Evolutionary conservation across 2,329 filamentous ascomycete species (phyloP).

Genomic region (Xylariaceae sp.): DNA sequence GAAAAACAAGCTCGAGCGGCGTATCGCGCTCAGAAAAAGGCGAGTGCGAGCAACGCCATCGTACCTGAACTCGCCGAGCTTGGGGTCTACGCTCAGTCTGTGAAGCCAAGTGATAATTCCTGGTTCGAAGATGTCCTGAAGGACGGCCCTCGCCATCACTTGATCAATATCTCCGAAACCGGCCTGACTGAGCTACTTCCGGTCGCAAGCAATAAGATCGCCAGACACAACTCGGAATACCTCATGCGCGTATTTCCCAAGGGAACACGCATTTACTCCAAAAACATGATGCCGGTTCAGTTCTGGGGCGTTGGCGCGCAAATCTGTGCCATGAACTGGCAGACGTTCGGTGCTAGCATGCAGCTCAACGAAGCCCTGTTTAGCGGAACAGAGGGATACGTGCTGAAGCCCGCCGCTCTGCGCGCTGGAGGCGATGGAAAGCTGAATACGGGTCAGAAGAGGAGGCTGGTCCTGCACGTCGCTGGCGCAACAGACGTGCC

Average conservation of each 20-base stretch:
- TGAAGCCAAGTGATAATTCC: constrained; percentile 58
- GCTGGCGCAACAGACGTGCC: constrained; percentile 57
- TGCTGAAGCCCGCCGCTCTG: constrained; percentile 56
- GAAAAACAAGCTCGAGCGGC: constrained; percentile 38
- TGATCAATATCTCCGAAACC: constrained; percentile 58
- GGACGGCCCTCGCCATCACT: constrained; percentile 23
- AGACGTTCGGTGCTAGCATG: constrained; percentile 57
- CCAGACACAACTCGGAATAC: constrained; percentile 53
- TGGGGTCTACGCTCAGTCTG: constrained; percentile 62
- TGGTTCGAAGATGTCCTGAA: constrained; percentile 49
- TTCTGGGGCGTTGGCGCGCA: constrained; percentile 64
- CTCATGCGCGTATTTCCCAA: constrained; percentile 67
- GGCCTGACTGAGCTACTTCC: constrained; percentile 47
- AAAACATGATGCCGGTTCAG: constrained; percentile 53
- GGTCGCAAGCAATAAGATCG: constrained; percentile 38
- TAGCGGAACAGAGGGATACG: constrained; percentile 55
- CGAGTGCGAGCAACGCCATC: constrained; percentile 40
- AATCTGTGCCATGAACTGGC: constrained; percentile 64
- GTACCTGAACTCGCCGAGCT: constrained; percentile 58
- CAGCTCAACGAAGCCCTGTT: constrained; percentile 65
- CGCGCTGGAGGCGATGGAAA: constrained; percentile 47
- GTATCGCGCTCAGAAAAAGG: constrained; percentile 48
- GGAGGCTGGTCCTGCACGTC: constrained; percentile 48
- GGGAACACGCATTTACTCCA: constrained; percentile 59
- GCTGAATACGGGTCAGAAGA: constrained; percentile 37